A percentile compares a stretch with the other conserved stretches of the same genome.
phyloP scores from a whole-genome alignment of 768 basidiomycete species.

The Rickenella mellea region DNA sequence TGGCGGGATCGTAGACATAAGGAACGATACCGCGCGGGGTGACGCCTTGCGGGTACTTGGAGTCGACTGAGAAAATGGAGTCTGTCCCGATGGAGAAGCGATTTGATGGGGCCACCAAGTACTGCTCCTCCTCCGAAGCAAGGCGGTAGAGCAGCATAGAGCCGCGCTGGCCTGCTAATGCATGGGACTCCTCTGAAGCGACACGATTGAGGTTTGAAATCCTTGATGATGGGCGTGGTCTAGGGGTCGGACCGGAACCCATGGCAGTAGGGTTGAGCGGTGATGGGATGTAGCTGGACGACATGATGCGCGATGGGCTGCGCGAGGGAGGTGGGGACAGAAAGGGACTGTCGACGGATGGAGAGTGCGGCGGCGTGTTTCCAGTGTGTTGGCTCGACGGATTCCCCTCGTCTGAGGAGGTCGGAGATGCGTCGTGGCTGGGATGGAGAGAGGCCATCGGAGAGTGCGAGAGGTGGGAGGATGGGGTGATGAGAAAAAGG shows the following conservation, averaged over 20 bases:
- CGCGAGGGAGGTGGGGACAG: not conserved
- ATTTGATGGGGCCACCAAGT: slow-evolving; percentile 16
- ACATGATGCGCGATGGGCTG: not conserved
- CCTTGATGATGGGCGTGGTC: slow-evolving; percentile 20
- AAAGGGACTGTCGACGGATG: not conserved
- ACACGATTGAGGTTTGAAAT: slow-evolving; percentile 35
- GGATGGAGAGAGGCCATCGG: too few species aligned
- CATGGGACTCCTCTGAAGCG: slow-evolving; percentile 35
- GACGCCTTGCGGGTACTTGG: slow-evolving; percentile 52
- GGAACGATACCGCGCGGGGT: slow-evolving; percentile 39
- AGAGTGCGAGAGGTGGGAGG: too few species aligned
- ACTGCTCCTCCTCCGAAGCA: slow-evolving; percentile 28
- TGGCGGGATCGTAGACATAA: slow-evolving; percentile 60
- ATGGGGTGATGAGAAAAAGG: too few species aligned
- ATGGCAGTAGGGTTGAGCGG: not conserved
- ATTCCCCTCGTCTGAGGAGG: not conserved
- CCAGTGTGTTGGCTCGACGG: not conserved
- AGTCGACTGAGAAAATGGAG: slow-evolving; percentile 40
- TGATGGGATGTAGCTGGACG: not conserved
- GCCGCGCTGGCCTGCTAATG: slow-evolving; percentile 30
- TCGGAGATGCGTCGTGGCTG: not conserved
- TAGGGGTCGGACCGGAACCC: too few species aligned
- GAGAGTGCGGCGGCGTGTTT: not conserved
- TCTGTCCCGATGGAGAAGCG: slow-evolving; percentile 44
- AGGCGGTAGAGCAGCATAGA: slow-evolving; percentile 66